These are phyloP conservation scores for Lindgomyces ingoldianus DNA, from an alignment of 495 filamentous ascomycete species.

Conservation along the genomic window DNA sequence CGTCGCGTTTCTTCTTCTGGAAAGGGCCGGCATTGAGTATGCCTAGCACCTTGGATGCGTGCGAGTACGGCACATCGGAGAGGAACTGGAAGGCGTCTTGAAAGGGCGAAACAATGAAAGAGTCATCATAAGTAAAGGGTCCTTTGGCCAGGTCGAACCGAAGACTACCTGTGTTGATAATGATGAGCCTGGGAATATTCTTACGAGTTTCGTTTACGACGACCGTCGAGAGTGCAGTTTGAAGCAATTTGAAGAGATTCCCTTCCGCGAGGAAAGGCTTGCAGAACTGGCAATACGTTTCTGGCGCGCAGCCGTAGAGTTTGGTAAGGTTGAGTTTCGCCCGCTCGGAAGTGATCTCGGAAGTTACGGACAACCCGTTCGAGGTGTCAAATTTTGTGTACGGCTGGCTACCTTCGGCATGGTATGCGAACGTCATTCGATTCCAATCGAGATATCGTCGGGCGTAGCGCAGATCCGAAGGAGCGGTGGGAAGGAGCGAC, in stretches of 20 bases:
- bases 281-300: conserved; percentile 76
- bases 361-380: conserved; percentile 70
- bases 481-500: conserved; percentile 28
- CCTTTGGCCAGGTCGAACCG: conserved; percentile 95
- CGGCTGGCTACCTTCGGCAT: conserved; percentile 58
- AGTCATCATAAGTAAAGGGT: conserved; percentile 79
- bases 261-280: conserved; percentile 69
- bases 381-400: conserved; percentile 77
- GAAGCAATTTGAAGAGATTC: conserved; percentile 77
- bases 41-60: conserved; percentile 56
- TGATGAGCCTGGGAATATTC: conserved; percentile 60
- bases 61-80: conserved; percentile 70
- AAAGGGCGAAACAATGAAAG: conserved; percentile 86
- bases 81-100: conserved; percentile 74
- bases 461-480: conserved; percentile 41
- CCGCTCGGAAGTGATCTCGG: conserved; percentile 68
- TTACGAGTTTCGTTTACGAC: conserved; percentile 49
- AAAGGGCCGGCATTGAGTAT: conserved; percentile 47
- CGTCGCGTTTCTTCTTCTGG: conserved; percentile 47
- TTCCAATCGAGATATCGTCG: conserved; percentile 96
- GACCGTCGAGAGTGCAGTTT: conserved; percentile 66
- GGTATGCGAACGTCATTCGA: conserved; percentile 77
- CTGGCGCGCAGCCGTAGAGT: conserved; percentile 78
- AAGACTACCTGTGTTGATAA: conserved; percentile 85
- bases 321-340: conserved; percentile 70